phyloP scores from a whole-genome alignment of 768 basidiomycete species.

The Megacollybia marginata region DNA sequence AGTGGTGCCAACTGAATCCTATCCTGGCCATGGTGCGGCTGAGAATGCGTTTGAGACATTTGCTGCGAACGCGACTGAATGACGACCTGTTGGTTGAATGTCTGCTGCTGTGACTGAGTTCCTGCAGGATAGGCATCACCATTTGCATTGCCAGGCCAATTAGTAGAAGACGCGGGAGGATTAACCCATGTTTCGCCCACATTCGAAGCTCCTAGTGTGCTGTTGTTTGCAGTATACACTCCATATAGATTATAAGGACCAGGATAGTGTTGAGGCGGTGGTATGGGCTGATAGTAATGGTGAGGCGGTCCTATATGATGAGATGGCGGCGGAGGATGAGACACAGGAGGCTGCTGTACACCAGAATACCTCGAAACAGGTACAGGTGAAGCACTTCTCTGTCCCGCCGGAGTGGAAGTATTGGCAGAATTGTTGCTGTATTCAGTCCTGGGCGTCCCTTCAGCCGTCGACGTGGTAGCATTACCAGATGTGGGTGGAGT shows the following conservation, averaged over 20 bases:
- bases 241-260: no score
- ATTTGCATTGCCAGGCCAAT: background rate
- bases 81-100: background rate
- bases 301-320: background rate
- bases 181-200: no score
- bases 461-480: slow-evolving; percentile 9
- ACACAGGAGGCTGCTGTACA: background rate
- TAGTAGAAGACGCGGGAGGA: background rate
- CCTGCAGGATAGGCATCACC: background rate
- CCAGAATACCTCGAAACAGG: no score
- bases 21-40: slow-evolving; percentile 16
- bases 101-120: background rate
- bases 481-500: slow-evolving; percentile 5
- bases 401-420: no score
- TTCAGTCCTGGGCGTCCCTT: background rate
- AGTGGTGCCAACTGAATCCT: slow-evolving; percentile 29
- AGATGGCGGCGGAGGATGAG: background rate
- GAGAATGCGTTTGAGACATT: slow-evolving; percentile 4
- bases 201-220: no score
- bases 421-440: background rate
- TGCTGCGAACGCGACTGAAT: background rate
- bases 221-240: no score
- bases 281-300: background rate
- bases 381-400: no score
- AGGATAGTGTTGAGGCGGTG: background rate